Base-by-base conservation (phyloP, 2,329 filamentous ascomycete species). In the Pseudogymnoascus sp. region DNA sequence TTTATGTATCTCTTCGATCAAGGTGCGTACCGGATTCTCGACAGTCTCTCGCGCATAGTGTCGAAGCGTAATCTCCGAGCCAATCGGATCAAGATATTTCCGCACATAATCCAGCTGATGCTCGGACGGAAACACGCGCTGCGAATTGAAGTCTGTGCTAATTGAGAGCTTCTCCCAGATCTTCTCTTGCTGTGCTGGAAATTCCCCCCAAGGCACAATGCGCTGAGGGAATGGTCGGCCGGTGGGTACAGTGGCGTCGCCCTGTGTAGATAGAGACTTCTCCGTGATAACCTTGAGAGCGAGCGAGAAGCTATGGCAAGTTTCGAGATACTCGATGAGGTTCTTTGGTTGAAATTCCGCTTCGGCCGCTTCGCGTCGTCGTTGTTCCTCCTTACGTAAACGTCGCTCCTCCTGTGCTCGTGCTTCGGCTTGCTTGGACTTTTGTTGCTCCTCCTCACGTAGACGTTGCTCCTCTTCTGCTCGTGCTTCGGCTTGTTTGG, bases 121-220 rank as follows among this genome's bases (percentile, higher is more conserved):
- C 7, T 61, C 63, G 31, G 73, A 75, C 48, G 72, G 72, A 62
- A 77, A 79, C 1, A 64, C 23, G 31, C 63, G 36, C 19, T 69
- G n/a, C 6, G 69, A 74, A 63, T 63, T 66, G 66, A 77, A 77
- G 3, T 66, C 34, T 25, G 25, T 1, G 34, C 31, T 39, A 36
- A 65, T 4, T 19, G 31, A 57, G 16, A 78, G 69, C 8, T 67
- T 14, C 16, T 72, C 54, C 74, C 70, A 78, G 21, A 75, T 69
- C 4, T 71, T 31, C 65, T 75, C 69, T 67, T 78, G 72, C 61
- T 63, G 62, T 31, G n/a, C 60, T 60, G 70, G 61, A 60, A 76
- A 79, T 62, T 72, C 68, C 10, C 71, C 60, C 75, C 73, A 79
- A 2, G 72, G 75, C 19, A 76, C 66, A 34, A 79, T 77, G 60